A percentile compares a stretch with the other conserved stretches of the same genome.
phyloP scores from a whole-genome alignment of 163 green algal genomes.

The Trebouxiophyceae sp. region DNA sequence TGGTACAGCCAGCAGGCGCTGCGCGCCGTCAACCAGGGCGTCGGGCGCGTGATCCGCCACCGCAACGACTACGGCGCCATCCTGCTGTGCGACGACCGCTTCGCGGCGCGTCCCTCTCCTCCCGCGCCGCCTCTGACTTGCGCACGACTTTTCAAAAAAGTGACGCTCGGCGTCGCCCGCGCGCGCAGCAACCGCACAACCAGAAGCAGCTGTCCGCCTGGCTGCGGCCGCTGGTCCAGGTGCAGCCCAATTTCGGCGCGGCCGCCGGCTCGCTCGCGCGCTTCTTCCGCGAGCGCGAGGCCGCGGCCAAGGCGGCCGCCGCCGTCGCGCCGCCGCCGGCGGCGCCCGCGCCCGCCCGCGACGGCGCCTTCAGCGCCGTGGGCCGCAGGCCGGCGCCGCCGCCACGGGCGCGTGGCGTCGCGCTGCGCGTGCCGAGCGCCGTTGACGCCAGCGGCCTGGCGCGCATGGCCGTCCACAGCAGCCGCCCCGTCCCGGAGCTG shows the following conservation, averaged over 20 bases:
- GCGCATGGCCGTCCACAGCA: background rate
- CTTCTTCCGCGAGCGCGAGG: too few species aligned
- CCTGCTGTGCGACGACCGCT: conserved; percentile 79
- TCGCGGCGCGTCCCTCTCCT: conserved; percentile 15
- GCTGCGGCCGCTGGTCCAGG: conserved; percentile 53
- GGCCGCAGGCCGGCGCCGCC: too few species aligned
- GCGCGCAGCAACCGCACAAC: background rate
- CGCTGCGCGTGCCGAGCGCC: background rate
- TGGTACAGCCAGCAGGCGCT: conserved; percentile 85
- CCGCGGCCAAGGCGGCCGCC: too few species aligned
- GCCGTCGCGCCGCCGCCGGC: background rate
- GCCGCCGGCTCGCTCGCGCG: conserved; percentile 51
- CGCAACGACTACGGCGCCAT: conserved; percentile 82
- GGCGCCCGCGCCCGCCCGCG: too few species aligned
- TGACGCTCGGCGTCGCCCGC: too few species aligned
- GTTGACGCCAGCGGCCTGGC: background rate
- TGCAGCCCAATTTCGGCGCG: conserved; percentile 54
- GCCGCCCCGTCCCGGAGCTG: too few species aligned
- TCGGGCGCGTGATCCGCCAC: conserved; percentile 88
- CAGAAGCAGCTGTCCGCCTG: conserved; percentile 65
- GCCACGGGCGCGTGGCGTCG: background rate
- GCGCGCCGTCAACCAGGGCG: conserved; percentile 82
- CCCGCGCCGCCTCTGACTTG: too few species aligned
- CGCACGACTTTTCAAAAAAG: too few species aligned
- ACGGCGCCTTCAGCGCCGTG: too few species aligned